Evolutionary conservation across 805 yeast species (phyloP), one percentile per base, ranked within the genome.

Genomic region (Ascoidea tarda): DNA sequence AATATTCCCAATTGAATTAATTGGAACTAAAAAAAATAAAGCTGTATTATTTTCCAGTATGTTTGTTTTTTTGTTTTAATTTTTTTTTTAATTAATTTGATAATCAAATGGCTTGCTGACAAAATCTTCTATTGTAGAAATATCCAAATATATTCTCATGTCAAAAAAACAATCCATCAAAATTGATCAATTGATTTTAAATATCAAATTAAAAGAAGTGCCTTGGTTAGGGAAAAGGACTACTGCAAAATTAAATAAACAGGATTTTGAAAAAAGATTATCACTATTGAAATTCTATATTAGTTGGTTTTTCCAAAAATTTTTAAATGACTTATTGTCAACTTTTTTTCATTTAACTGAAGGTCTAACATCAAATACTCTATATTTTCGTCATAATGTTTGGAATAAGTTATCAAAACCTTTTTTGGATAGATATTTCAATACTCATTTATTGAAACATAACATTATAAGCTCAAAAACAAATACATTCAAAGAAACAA

Each of bases 321-420:
- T 81, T 50, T 57, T 86, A 0, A 66, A 74, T 6, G 70, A 67
- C 16, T 54, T 85, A 1, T 58, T 86, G 0, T 63, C 69, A 0
- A 63, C 75, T 0, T 78, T 77, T 59, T 89, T 87, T 68, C 82
- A 85, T 60, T 81, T 83, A 5, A 82, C 93, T 0, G 84, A 81
- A 49, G 64, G 70, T 1, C 74, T 78, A 6, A 69, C 72, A 0
- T 52, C 63, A 16, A 61, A 69, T 0, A 65, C 62, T 6, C 51
- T 71, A 0, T 86, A 70, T 60, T 86, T 76, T 59, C 72, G 82
- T 16, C 88, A 81, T 52, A 69, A 66, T 31, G 64, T 69, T 1
- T 88, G 96, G 95, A 60, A 58, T 6, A 47, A 48, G 44, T 64
- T 76, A 16, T 68, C 78, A 2, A 58, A 59, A 10, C 64, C 65